Conservation (phyloP, 345 rosid species). For the Nephelium lappaceum region DNA sequence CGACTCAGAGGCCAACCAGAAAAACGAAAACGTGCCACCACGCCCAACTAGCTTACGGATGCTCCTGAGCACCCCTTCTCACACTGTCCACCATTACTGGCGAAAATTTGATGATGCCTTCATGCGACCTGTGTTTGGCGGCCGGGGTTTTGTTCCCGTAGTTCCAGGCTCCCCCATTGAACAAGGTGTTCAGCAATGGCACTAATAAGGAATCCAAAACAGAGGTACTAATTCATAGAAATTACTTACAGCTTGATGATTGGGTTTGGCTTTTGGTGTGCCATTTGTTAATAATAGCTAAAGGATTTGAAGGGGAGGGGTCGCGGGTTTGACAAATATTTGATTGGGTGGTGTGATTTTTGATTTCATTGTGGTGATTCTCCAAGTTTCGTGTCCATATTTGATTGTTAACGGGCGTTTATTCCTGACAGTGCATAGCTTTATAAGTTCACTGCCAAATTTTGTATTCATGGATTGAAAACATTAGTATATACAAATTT, state of each 20-base stretch:
- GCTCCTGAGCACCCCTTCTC: slow-evolving; percentile 68
- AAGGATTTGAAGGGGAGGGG: slow-evolving; percentile 15
- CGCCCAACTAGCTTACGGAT: slow-evolving; percentile 49
- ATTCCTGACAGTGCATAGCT: slow-evolving; percentile 3
- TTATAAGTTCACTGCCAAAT: slow-evolving; percentile 5
- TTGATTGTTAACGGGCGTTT: slow-evolving; percentile 10
- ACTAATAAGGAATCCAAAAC: slow-evolving; percentile 23
- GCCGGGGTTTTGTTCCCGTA: slow-evolving; percentile 71
- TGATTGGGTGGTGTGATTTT: slow-evolving; percentile 11
- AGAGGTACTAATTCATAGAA: slow-evolving; percentile 7
- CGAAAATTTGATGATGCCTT: slow-evolving; percentile 73
- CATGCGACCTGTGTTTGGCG: slow-evolving; percentile 92
- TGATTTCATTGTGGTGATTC: slow-evolving; percentile 10
- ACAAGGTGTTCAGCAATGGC: slow-evolving; percentile 40
- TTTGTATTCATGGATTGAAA: slow-evolving; percentile 12
- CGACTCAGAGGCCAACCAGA: slow-evolving; percentile 27
- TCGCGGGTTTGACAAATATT: slow-evolving; percentile 3
- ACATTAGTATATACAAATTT: neutral
- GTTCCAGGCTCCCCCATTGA: slow-evolving; percentile 75
- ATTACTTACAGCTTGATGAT: slow-evolving; percentile 16
- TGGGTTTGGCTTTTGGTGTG: slow-evolving; percentile 29
- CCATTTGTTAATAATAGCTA: slow-evolving; percentile 16
- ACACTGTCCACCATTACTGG: slow-evolving; percentile 81
- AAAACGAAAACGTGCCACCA: slow-evolving; percentile 25
- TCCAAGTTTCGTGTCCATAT: slow-evolving; percentile 15